Base-by-base conservation (phyloP, 1,284 basidiomycete species). In the Puccinia polysora region DNA sequence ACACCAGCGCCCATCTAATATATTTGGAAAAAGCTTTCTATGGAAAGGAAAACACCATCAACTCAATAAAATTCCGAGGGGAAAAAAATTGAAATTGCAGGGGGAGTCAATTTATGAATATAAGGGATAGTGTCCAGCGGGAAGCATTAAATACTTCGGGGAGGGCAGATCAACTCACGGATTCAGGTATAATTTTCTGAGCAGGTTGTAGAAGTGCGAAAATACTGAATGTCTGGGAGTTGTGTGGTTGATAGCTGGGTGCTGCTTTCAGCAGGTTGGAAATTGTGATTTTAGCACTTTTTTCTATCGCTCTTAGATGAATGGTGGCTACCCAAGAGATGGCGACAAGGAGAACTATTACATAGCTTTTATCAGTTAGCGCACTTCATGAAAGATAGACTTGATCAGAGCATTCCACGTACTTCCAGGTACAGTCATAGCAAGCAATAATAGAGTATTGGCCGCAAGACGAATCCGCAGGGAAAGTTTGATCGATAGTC, bases 281-380 rank as follows among this genome's bases (percentile, higher is more conserved):
- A 34, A 56, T 56, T 4, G 38, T 56, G 14, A 34, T 34, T 2
- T 36, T 20, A 34, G 53, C 4, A 34, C 32, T 34, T n/a, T 34
- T n/a, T 36, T 56, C 53, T 34, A 56, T 34, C 23, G 32, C 32
- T 36, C 32, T 34, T 2, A 56, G 8, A 36, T 18, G 53, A 20
- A 56, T 36, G 8, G 53, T 34, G 10, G 53, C 10, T 56, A 14
- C 53, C 53, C 53, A 56, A 36, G 18, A 56, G 53, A 60, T 30
- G 23, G 23, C 12, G 10, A 60, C 25, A 14, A 60, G 38, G 18
- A 60, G 30, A 3, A 38, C 36, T 60, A 38, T 15, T 60, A 1
- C 20, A 56, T 2, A 36, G 25, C 53, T 56, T 56, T 14, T 15
- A 23, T 30, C 5, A 5, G 18, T 25, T 6, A 32, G 20, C 20